phyloP scores from a whole-genome alignment of 164 flowering plant species.

The Akebia trifoliata region DNA sequence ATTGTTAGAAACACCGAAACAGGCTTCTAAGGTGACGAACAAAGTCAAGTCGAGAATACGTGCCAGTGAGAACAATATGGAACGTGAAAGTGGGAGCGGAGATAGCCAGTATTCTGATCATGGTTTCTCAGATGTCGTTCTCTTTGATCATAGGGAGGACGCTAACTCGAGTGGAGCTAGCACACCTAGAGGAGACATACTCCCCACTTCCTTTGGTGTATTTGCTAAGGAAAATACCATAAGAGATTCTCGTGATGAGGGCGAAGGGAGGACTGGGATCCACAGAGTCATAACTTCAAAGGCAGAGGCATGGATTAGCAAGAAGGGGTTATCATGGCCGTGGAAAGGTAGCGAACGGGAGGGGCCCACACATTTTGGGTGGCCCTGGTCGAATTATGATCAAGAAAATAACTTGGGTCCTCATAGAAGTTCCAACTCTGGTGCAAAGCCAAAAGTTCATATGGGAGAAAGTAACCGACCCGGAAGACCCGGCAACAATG shows the following conservation, averaged over 20 bases:
- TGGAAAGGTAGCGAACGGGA: constrained; percentile 79
- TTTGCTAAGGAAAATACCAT: constrained; percentile 34
- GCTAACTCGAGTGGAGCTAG: constrained; percentile 87
- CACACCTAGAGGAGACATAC: constrained; percentile 74
- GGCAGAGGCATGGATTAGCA: constrained; percentile 86
- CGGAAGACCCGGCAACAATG: constrained; percentile 48
- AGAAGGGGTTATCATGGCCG: constrained; percentile 75
- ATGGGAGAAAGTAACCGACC: constrained; percentile 34
- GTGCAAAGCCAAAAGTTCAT: constrained; percentile 42
- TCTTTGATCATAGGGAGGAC: constrained; percentile 74
- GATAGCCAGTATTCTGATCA: constrained; percentile 63
- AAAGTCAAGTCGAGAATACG: constrained; percentile 65
- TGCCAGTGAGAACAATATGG: constrained; percentile 40
- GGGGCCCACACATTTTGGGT: constrained; percentile 32
- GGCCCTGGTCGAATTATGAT: constrained; percentile 59
- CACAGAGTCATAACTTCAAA: constrained; percentile 69
- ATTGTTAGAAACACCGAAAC: constrained; percentile 20
- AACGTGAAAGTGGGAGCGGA: constrained; percentile 58
- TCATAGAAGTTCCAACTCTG: constrained; percentile 29
- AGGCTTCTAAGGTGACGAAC: constrained; percentile 82
- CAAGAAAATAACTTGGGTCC: constrained; percentile 44
- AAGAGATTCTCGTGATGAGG: constrained; percentile 58
- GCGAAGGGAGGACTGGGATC: constrained; percentile 60
- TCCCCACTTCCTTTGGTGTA: constrained; percentile 44
- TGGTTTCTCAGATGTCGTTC: constrained; percentile 42